A percentile compares a stretch with the other conserved stretches of the same genome.
Conservation (phyloP, 1,284 basidiomycete genomes). For the Trichosporon sp. region DNA sequence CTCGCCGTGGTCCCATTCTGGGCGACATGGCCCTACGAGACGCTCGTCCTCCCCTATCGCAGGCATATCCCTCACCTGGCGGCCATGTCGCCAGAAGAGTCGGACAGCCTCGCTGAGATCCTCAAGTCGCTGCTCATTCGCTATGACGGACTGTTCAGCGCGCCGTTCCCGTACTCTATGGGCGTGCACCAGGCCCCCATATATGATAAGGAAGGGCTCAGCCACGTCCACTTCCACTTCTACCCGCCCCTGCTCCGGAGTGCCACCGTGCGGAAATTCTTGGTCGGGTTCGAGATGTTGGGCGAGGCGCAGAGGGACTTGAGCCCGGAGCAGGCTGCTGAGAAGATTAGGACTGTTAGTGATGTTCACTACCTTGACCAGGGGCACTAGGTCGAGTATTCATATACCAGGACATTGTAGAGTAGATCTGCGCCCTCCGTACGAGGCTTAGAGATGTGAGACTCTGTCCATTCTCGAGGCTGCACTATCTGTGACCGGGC, state of each 20-base stretch:
- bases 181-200: slow-evolving; percentile 78
- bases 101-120: slow-evolving; percentile 59
- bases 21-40: slow-evolving; percentile 94
- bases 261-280: slow-evolving; percentile 78
- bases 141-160: slow-evolving; percentile 79
- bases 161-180: slow-evolving; percentile 96
- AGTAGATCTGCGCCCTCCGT: too few relatives aligned
- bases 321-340: slow-evolving; percentile 82
- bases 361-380: slow-evolving; percentile 55
- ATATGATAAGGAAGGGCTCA: slow-evolving; percentile 38
- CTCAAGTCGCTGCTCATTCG: slow-evolving; percentile 63
- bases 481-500: too few relatives aligned
- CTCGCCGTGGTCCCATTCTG: slow-evolving; percentile 89
- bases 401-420: background rate
- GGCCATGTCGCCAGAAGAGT: slow-evolving; percentile 61
- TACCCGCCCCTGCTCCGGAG: slow-evolving; percentile 79
- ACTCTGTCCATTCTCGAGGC: too few relatives aligned
- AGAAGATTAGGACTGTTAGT: slow-evolving; percentile 55
- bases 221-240: slow-evolving; percentile 82
- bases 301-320: slow-evolving; percentile 86
- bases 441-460: too few relatives aligned
- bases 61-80: slow-evolving; percentile 68
- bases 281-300: slow-evolving; percentile 93
- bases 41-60: slow-evolving; percentile 71
- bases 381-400: background rate